Evolutionary conservation across 192 early-diverging fungal species (phyloP).

Genomic region (Coemansia sp.): DNA sequence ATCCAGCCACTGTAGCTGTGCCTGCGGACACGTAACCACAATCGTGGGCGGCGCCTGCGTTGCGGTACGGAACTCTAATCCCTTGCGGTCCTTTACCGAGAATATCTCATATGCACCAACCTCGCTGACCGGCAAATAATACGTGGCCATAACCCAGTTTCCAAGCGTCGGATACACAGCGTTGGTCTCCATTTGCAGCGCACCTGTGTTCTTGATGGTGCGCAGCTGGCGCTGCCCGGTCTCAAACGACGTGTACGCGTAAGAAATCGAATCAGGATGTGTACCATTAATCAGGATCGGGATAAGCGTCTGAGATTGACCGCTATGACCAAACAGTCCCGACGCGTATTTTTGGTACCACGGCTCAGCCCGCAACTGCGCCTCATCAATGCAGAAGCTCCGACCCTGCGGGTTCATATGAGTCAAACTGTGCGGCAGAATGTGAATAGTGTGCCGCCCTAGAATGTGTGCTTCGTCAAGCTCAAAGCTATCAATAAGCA

Average conservation of each 20-base stretch:
- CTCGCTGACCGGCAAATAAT: constrained; percentile 34
- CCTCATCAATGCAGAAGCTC: constrained; percentile 32
- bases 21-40: constrained; percentile 41
- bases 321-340: constrained; percentile 13
- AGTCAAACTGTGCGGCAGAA: constrained; percentile 50
- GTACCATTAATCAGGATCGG: constrained; percentile 54
- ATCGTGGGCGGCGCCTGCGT: constrained; percentile 37
- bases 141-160: constrained; percentile 47
- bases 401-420: constrained; percentile 44
- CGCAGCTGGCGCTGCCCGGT: constrained; percentile 35
- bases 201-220: constrained; percentile 23
- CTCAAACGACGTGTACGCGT: constrained; percentile 42
- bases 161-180: constrained; percentile 37
- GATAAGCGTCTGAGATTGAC: constrained; percentile 17
- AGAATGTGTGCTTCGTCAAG: constrained; percentile 51
- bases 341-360: constrained; percentile 32
- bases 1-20: constrained; percentile 38
- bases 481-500: constrained; percentile 48
- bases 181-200: constrained; percentile 25
- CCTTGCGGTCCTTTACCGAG: constrained; percentile 41
- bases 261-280: constrained; percentile 36
- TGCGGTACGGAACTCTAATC: constrained; percentile 44
- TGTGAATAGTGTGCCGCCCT: constrained; percentile 53
- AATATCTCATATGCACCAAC: constrained; percentile 43
- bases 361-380: constrained; percentile 10